Conservation (phyloP, 768 basidiomycete species). For the Russula brevipes region DNA sequence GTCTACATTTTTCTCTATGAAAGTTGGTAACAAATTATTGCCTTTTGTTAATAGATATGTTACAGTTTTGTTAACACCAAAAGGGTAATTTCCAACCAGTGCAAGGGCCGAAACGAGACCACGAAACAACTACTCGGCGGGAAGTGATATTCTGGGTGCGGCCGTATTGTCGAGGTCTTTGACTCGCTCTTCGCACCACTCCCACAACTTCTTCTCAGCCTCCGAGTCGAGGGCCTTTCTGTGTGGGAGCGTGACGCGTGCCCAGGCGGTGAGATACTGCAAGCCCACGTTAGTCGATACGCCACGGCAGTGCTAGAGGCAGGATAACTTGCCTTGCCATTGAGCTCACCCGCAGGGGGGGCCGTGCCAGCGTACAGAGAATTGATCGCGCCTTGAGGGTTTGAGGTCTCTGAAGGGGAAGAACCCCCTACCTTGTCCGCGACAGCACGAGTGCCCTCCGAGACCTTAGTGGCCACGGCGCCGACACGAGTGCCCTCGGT, state of each 20-base stretch:
- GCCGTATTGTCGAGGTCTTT: not conserved
- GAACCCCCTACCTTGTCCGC: too few relatives aligned
- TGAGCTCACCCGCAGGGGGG: not conserved
- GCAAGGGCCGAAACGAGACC: not conserved
- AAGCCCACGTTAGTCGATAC: not conserved
- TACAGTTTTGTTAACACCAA: too few relatives aligned
- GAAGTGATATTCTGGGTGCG: not conserved
- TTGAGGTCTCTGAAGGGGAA: not conserved
- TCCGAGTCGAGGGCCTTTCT: not conserved
- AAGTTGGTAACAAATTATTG: too few relatives aligned
- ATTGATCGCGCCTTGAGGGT: not conserved
- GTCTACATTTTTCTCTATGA: too few relatives aligned
- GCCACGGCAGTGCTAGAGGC: not conserved
- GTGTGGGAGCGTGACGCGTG: conserved; percentile 5
- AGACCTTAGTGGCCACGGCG: too few relatives aligned
- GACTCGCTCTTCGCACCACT: conserved; percentile 7
- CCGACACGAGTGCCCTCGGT: too few relatives aligned
- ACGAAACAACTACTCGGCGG: not conserved
- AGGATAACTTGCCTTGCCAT: not conserved
- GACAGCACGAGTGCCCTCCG: not conserved
- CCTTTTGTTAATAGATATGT: too few relatives aligned
- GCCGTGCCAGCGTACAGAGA: conserved; percentile 1
- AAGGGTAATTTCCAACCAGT: too few relatives aligned
- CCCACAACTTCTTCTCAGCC: not conserved
- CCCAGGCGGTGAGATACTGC: conserved; percentile 4